Evolutionary conservation across 2,329 filamentous ascomycete species (phyloP).

Genomic region (Alternaria sp.): DNA sequence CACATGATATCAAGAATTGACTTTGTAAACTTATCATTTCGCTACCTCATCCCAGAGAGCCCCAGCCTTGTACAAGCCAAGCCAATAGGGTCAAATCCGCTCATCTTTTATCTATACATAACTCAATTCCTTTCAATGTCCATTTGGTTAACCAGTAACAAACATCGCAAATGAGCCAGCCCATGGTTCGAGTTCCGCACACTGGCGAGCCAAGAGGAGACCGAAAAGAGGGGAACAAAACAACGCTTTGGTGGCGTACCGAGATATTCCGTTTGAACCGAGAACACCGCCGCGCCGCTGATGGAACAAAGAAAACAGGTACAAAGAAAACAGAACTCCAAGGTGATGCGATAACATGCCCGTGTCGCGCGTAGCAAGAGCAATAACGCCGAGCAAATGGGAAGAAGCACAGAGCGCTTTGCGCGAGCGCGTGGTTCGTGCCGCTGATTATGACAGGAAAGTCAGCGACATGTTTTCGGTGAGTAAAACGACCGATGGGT

Average conservation of each 20-base stretch:
- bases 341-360: slow-evolving; percentile 22
- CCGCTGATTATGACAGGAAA: slow-evolving; percentile 9
- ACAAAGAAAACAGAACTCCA: slow-evolving; percentile 22
- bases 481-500: neutral
- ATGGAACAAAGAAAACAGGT: neutral
- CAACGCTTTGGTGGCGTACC: slow-evolving; percentile 18
- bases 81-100: neutral
- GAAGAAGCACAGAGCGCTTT: slow-evolving; percentile 8
- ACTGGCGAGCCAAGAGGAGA: slow-evolving; percentile 7
- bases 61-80: neutral
- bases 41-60: slow-evolving; percentile 5
- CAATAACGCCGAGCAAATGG: slow-evolving; percentile 10
- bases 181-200: slow-evolving; percentile 7
- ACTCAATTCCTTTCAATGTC: neutral
- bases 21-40: slow-evolving; percentile 13
- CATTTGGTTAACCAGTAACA: slow-evolving; percentile 2
- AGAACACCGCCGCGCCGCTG: neutral
- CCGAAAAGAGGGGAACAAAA: neutral
- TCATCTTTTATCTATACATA: slow-evolving; percentile 18
- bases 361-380: slow-evolving; percentile 6
- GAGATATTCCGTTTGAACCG: slow-evolving; percentile 9
- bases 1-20: neutral
- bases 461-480: slow-evolving; percentile 2
- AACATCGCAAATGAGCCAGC: slow-evolving; percentile 20
- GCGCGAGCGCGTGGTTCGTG: slow-evolving; percentile 9